Evolutionary conservation across 2,329 filamentous ascomycete species (phyloP), one percentile per base, ranked within the genome.

Genomic region (Calycina marina): DNA sequence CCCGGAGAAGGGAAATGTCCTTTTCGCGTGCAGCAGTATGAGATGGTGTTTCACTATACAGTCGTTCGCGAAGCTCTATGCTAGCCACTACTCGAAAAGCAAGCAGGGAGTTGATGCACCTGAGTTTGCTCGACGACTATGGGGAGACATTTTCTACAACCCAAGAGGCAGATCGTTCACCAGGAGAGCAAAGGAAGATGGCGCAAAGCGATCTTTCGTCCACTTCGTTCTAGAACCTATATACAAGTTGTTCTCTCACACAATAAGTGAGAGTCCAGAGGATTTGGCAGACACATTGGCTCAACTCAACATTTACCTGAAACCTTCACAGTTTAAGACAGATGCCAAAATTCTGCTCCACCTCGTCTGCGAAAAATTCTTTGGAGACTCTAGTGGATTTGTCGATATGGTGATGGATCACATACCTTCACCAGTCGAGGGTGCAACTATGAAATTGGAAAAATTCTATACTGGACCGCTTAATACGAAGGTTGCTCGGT

Each of bases 141-240:
- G 90, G 90, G 90, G 90, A 14, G 88, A 98, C 52, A 78, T 98
- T 36, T 98, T 90, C 59, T 98, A 80, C 64, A 96, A 96, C 51
- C 84, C 88, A 0, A 67, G 65, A 47, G 93, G 83, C 57, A 77
- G 88, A 40, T 88, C 81, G 35, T 98, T 98, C 49, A 93, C 84
- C 32, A 72, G 90, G 40, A 96, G 93, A 53, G 72, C 76, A 0
- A 60, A 81, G 14, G 88, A 96, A 49, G 77, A 88, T 41, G 65
- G 70, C 9, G 75, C 86, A 4, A 82, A 79, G 55, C 69, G 90
- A 35, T 82, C 84, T 1, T 98, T 98, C 53, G 80, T 96, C 35
- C 77, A 93, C 56, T 98, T 96, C 54, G 70, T 98, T 16, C 64
- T 98, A 29, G 90, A 98, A 53, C 90, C 90, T 12, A 85, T 98